phyloP scores from a whole-genome alignment of 805 yeast species.

The Schwanniomyces yamadae region DNA sequence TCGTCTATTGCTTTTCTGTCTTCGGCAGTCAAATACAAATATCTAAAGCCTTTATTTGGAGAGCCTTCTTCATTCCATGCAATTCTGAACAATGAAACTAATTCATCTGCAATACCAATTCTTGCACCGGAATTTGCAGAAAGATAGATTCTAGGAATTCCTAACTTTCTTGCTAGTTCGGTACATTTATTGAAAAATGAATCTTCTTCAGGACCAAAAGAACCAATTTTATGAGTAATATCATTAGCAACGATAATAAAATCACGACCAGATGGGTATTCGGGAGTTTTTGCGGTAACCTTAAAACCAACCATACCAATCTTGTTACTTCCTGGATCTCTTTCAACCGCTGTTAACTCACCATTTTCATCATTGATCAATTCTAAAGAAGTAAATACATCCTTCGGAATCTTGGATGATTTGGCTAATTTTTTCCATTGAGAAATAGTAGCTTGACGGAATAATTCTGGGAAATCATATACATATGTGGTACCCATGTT shows the following conservation, averaged over 20 bases:
- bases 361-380: conserved; percentile 81
- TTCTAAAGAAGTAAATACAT: conserved; percentile 75
- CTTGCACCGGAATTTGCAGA: conserved; percentile 99
- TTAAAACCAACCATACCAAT: conserved; percentile 98
- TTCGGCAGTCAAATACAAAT: conserved; percentile 77
- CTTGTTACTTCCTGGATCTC: conserved; percentile 95
- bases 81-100: conserved; percentile 83
- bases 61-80: conserved; percentile 82
- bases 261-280: conserved; percentile 94
- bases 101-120: conserved; percentile 96
- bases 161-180: conserved; percentile 82
- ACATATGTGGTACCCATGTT: conserved; percentile 97
- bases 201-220: conserved; percentile 97
- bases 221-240: conserved; percentile 96
- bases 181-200: conserved; percentile 89
- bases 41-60: conserved; percentile 85
- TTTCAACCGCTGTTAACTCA: conserved; percentile 78
- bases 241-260: conserved; percentile 93
- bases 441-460: conserved; percentile 85
- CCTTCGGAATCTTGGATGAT: conserved; percentile 63
- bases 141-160: conserved; percentile 92
- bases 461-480: conserved; percentile 97
- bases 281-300: conserved; percentile 89
- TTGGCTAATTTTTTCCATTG: conserved; percentile 77
- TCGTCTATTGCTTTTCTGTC: conserved; percentile 56